Conservation (phyloP, 257 asterid genomes). For the Jacaranda mimosifolia region DNA sequence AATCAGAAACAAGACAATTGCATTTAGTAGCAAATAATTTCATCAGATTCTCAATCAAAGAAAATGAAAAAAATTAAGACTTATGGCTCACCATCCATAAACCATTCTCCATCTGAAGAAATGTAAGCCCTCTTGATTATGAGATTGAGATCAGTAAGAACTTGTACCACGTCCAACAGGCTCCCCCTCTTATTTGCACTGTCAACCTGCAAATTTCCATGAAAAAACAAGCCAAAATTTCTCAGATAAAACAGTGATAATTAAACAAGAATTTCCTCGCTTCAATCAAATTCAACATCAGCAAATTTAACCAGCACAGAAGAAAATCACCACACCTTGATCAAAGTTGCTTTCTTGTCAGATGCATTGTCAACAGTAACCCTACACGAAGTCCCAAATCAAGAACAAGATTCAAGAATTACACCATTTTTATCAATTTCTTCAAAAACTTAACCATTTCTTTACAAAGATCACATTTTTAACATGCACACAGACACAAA, state of each 20-base stretch:
- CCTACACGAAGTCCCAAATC: slow-evolving; percentile 47
- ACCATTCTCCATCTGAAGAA: slow-evolving; percentile 96
- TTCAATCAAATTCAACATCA: slow-evolving; percentile 11
- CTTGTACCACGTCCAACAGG: slow-evolving; percentile 88
- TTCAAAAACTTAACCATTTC: background rate
- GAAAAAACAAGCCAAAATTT: slow-evolving; percentile 14
- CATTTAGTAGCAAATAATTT: slow-evolving; percentile 9
- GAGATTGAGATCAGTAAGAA: slow-evolving; percentile 84
- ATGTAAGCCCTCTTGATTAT: slow-evolving; percentile 83
- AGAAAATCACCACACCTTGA: slow-evolving; percentile 37
- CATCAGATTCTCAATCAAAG: background rate
- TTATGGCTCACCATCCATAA: slow-evolving; percentile 81
- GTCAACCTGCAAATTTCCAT: slow-evolving; percentile 67
- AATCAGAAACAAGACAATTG: slow-evolving; percentile 15
- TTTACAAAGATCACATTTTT: slow-evolving; percentile 3
- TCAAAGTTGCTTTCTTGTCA: slow-evolving; percentile 48
- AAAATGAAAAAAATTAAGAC: background rate
- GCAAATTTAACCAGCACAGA: background rate
- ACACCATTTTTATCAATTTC: slow-evolving; percentile 10
- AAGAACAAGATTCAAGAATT: slow-evolving; percentile 23
- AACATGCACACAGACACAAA: slow-evolving; percentile 11
- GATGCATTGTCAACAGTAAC: slow-evolving; percentile 55
- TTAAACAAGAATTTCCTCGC: background rate
- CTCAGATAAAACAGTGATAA: slow-evolving; percentile 28
- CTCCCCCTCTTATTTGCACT: slow-evolving; percentile 90